A percentile compares a stretch with the other conserved stretches of the same genome.
Conservation (phyloP, 2,329 filamentous ascomycete species). For the Acrodontium crateriforme region DNA sequence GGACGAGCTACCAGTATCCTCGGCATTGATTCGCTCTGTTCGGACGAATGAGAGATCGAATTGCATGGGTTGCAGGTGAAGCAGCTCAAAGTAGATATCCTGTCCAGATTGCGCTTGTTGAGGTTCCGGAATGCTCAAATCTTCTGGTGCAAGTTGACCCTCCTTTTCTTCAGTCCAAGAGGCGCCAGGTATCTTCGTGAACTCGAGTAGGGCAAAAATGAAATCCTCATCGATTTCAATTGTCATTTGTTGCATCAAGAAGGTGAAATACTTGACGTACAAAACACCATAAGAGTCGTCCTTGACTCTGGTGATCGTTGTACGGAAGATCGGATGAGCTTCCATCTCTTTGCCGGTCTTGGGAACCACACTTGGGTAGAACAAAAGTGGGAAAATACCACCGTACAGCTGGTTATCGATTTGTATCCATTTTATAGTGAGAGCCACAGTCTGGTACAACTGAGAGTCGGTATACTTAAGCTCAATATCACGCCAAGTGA, state of each 20-base stretch:
- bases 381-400: constrained; percentile 90
- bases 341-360: constrained; percentile 96
- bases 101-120: constrained; percentile 71
- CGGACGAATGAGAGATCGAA: constrained; percentile 93
- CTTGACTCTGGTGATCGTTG: constrained; percentile 85
- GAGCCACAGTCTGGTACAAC: constrained; percentile 78
- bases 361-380: constrained; percentile 94
- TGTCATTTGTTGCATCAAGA: constrained; percentile 94
- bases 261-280: constrained; percentile 95
- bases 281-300: constrained; percentile 95
- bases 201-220: constrained; percentile 89
- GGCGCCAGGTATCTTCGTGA: constrained; percentile 81
- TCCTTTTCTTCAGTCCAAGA: constrained; percentile 75
- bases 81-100: constrained; percentile 93
- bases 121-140: constrained; percentile 82
- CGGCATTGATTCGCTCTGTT: constrained; percentile 89
- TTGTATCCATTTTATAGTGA: constrained; percentile 96
- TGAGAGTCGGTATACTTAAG: constrained; percentile 87
- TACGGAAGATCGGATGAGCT: constrained; percentile 85
- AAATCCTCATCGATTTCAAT: constrained; percentile 96
- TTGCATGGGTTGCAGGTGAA: constrained; percentile 97
- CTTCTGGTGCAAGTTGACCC: constrained; percentile 77
- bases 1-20: constrained; percentile 74
- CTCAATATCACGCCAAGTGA: constrained; percentile 84
- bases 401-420: constrained; percentile 98